phyloP scores from a whole-genome alignment of 2,329 filamentous ascomycete species.

The Hirsutella thompsonii region DNA sequence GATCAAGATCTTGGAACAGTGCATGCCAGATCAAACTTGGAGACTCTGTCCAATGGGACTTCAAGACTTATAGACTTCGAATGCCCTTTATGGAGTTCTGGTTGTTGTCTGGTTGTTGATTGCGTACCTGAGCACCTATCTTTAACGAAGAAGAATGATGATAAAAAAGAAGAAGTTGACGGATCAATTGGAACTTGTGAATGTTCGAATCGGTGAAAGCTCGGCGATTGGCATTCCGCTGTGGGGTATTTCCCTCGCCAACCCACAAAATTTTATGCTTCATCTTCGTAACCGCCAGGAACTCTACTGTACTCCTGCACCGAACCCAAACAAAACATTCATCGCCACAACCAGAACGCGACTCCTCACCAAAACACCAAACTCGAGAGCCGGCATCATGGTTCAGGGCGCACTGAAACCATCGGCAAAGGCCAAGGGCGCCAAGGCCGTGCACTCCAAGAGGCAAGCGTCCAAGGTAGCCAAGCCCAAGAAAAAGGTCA shows the following conservation, averaged over 20 bases:
- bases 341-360: background rate
- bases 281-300: background rate
- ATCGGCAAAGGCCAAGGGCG: constrained; percentile 23
- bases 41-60: too few species aligned
- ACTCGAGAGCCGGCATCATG: constrained; percentile 21
- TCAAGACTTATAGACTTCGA: too few species aligned
- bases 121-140: too few species aligned
- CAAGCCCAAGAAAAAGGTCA: constrained; percentile 34
- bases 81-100: too few species aligned
- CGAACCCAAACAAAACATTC: background rate
- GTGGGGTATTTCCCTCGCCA: background rate
- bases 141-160: background rate
- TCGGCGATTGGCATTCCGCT: background rate
- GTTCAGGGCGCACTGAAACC: constrained; percentile 42
- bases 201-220: background rate
- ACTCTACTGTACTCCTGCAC: background rate
- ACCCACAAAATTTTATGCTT: background rate
- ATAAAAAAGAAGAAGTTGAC: too few species aligned
- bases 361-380: background rate
- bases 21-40: too few species aligned
- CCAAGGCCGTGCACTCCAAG: constrained; percentile 28
- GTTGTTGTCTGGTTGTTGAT: too few species aligned
- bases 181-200: too few species aligned
- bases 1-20: too few species aligned
- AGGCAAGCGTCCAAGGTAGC: constrained; percentile 29